Conservation (phyloP, 2,329 filamentous ascomycete species). For the Cladophialophora carrionii region DNA sequence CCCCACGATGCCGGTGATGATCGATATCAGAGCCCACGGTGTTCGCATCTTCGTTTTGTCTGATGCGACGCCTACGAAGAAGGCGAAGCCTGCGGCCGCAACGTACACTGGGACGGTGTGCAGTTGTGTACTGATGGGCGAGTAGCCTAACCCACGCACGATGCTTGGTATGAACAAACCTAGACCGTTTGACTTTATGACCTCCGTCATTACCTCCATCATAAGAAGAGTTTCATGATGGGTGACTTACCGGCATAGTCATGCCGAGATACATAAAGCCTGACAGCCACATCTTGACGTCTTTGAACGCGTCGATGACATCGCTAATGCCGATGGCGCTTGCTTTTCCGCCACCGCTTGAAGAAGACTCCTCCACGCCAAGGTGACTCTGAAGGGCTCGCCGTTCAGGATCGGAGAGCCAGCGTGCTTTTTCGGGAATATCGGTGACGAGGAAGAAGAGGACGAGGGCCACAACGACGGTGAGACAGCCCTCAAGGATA, state of each 20-base stretch:
- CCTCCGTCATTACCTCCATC: not conserved
- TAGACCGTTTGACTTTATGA: constrained; percentile 1
- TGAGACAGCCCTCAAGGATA: constrained; percentile 44
- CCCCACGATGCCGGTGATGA: not conserved
- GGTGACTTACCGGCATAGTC: constrained; percentile 1
- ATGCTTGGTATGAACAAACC: constrained; percentile 6
- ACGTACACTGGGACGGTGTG: not conserved
- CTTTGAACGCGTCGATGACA: not conserved
- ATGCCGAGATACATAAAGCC: constrained; percentile 5
- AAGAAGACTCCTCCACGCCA: not conserved
- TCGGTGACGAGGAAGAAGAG: constrained; percentile 42
- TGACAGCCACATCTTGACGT: constrained; percentile 6
- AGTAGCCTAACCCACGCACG: constrained; percentile 1
- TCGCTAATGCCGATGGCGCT: not conserved
- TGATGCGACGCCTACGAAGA: not conserved
- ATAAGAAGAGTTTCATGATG: not conserved
- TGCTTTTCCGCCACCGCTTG: too few species aligned
- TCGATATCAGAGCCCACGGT: not conserved
- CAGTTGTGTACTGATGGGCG: constrained; percentile 5
- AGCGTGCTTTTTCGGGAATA: constrained; percentile 41
- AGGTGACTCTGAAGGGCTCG: not conserved
- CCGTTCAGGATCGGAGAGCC: not conserved
- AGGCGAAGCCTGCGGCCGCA: not conserved
- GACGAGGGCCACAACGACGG: constrained; percentile 38
- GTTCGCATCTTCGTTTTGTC: constrained; percentile 7